Evolutionary conservation across 805 yeast species (phyloP), one percentile per base, ranked within the genome.

Genomic region (Ogataea paradorogensis): DNA sequence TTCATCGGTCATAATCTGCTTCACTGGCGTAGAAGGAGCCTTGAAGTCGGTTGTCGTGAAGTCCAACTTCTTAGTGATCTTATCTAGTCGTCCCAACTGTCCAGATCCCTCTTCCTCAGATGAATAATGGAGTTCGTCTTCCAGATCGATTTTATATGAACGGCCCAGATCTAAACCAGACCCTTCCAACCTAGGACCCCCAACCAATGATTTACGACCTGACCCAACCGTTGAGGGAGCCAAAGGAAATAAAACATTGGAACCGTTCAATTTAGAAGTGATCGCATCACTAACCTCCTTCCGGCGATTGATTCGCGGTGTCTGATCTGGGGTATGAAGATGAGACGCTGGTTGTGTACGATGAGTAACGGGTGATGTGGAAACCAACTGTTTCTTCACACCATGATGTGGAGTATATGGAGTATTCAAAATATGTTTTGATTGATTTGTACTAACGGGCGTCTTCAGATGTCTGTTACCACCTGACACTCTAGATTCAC

Each of bases 21-120:
- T 53, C 21, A 55, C 56, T 4, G 76, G 76, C 0, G 74, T 69
- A 2, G 43, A 22, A 1, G 70, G 69, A 15, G 30, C 44, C 4
- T 7, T 23, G n/a, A 30, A 29, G 8, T 29, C 40, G 14, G 15
- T 13, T 13, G 26, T 13, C 5, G 30, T 40, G 36, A 53, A 55
- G 15, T 45, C 44, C 21, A 56, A 44, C 35, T 40, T 52, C 42
- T 53, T 55, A 11, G 51, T 48, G 27, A 55, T 47, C 21, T 39
- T 50, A 14, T 37, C 33, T 16, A 47, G 37, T 11, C 35, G 35
- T 30, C 40, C 43, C 10, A 36, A 35, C n/a, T 43, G 48, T 5
- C 30, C 37, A 5, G 37, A 44, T 10, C 29, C 43, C 18, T 50
- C 52, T 14, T 50, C 56, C 25, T 50, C 58, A 8, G 55, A 50